phyloP scores from a whole-genome alignment of 2,329 filamentous ascomycete species.

The Botrytis deweyae region DNA sequence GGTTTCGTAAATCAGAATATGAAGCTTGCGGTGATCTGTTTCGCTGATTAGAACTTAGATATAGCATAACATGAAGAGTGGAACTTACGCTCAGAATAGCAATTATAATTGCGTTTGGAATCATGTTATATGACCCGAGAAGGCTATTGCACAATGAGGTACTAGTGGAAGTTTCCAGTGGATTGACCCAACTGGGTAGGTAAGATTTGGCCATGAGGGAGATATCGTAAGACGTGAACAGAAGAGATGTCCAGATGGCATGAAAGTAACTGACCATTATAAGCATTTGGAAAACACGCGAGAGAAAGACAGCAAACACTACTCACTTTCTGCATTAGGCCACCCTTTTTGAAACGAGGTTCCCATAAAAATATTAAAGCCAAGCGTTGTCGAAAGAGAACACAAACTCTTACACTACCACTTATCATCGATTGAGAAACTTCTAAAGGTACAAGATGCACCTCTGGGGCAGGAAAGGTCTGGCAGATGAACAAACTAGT shows the following conservation, averaged over 20 bases:
- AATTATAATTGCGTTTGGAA: too few relatives aligned
- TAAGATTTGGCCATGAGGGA: background rate
- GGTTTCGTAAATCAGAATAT: too few relatives aligned
- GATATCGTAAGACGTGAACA: background rate
- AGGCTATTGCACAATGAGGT: background rate
- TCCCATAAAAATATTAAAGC: background rate
- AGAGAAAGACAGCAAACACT: background rate
- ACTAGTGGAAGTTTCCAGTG: background rate
- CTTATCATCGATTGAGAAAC: background rate
- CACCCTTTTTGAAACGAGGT: fast-evolving
- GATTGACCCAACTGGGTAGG: background rate
- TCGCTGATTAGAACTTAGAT: too few relatives aligned
- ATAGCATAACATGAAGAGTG: too few relatives aligned
- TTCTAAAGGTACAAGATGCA: background rate
- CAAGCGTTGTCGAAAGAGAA: background rate
- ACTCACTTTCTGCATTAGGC: background rate
- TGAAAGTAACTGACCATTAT: background rate
- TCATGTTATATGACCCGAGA: fast-evolving
- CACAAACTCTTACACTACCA: background rate
- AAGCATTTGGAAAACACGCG: background rate
- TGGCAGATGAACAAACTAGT: background rate
- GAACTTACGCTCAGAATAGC: too few relatives aligned
- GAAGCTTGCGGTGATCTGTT: too few relatives aligned
- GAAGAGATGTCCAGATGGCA: background rate
- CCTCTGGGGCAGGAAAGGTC: background rate